phyloP scores from a whole-genome alignment of 2,329 filamentous ascomycete species.

The Fusarium sp. region DNA sequence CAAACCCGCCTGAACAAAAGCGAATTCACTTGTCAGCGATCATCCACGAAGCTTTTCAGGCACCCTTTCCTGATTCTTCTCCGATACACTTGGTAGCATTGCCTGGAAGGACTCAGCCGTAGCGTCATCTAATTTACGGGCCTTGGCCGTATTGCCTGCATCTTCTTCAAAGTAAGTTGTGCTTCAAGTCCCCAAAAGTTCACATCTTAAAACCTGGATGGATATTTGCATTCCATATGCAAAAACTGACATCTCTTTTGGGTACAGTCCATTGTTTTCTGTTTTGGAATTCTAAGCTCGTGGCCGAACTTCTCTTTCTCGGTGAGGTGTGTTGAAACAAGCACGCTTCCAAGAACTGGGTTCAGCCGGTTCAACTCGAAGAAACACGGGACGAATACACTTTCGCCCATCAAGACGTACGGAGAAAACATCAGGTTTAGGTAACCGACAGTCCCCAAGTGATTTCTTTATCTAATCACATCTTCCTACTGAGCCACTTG shows the following conservation, averaged over 20 bases:
- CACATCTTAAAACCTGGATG: neutral
- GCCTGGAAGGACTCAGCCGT: neutral
- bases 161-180: neutral
- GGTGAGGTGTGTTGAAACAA: neutral
- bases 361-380: neutral
- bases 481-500: neutral
- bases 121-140: neutral
- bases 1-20: conserved; percentile 25
- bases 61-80: neutral
- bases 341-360: neutral
- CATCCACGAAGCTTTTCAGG: conserved; percentile 2
- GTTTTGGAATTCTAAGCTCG: neutral
- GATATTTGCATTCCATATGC: neutral
- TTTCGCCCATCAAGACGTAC: neutral
- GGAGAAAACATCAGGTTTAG: neutral
- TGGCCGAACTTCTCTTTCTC: neutral
- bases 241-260: neutral
- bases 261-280: neutral
- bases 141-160: neutral
- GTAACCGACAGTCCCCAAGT: neutral
- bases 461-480: neutral
- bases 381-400: neutral
- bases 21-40: conserved; percentile 28
- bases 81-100: neutral
- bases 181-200: neutral